Base-by-base conservation (phyloP, 148 eudicot genomes). In the Rhododendron henanense region DNA sequence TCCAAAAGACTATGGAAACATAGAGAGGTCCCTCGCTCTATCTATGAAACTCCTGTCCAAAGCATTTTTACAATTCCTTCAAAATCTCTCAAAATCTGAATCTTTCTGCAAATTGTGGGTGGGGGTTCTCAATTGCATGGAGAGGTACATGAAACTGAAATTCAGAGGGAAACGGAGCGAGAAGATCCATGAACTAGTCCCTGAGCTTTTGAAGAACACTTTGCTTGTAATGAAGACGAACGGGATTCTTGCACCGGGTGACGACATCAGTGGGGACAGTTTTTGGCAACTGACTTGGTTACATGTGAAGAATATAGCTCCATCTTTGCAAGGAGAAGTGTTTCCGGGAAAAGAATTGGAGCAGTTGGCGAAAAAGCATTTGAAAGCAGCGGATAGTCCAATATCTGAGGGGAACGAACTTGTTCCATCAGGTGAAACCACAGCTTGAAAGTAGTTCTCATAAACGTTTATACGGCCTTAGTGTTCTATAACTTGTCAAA, bases 271-370 rank as follows among this genome's bases (percentile, higher is more conserved):
- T 48, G 95, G 92, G 71, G 96, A 93, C 79, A 93, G 94, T 82
- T 90, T 95, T 63, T 93, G 95, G 95, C 92, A 95, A 85, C 80
- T 93, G 86, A 95, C 96, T 53, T 93, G 98, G 98, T 90, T 92
- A 47, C 95, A 93, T 76, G 95, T 93, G n/a, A 92, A 90, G 83
- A 93, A 95, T 31, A 92, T 95, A 37, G 89, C 92, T 37, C 91
- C 98, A 5, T 83, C 90, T 81, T 84, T 94, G 88, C 95, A 93
- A 86, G 87, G 90, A 1, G 93, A 90, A 83, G 89, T 94, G 6
- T 94, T 92, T 81, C 90, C 98, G 4, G 88, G 45, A 79, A 82
- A 89, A 45, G 89, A 87, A 51, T 37, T 45, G 44, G 83, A 77
- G 85, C 87, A 75, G 86, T 25, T 48, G 25, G 67, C 35, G 53